Conservation (phyloP, 352 stramenopile species). For the Saprolegnia diclina region DNA sequence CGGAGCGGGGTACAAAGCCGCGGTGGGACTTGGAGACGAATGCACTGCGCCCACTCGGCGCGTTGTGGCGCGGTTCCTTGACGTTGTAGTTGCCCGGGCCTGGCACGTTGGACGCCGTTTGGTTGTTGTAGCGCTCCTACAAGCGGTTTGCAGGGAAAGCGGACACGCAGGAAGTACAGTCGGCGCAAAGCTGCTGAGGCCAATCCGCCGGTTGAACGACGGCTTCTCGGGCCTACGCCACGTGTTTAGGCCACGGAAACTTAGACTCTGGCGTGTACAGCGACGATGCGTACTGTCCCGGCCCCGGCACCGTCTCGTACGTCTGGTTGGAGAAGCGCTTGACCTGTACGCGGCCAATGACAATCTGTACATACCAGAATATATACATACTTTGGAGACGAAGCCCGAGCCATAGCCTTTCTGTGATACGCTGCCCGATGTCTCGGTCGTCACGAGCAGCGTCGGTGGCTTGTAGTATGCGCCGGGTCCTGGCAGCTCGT, state of each 20-base stretch:
- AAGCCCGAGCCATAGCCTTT: slow-evolving; percentile 72
- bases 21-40: slow-evolving; percentile 60
- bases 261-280: slow-evolving; percentile 31
- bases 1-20: slow-evolving; percentile 41
- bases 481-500: slow-evolving; percentile 59
- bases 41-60: slow-evolving; percentile 39
- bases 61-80: not conserved
- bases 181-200: slow-evolving; percentile 59
- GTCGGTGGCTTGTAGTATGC: slow-evolving; percentile 61
- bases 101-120: slow-evolving; percentile 7
- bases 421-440: slow-evolving; percentile 68
- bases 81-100: slow-evolving; percentile 28
- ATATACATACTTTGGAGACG: slow-evolving; percentile 48
- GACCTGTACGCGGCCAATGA: slow-evolving; percentile 24
- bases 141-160: not conserved
- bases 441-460: slow-evolving; percentile 48
- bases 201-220: slow-evolving; percentile 56
- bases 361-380: not conserved
- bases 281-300: slow-evolving; percentile 55
- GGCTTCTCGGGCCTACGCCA: slow-evolving; percentile 37
- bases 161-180: slow-evolving; percentile 32
- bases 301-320: slow-evolving; percentile 46
- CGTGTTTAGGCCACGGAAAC: not conserved
- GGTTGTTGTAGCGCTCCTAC: slow-evolving; percentile 22
- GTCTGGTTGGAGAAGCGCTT: slow-evolving; percentile 59